Conservation (phyloP, 2,329 filamentous ascomycete genomes). For the Furcasterigmium furcatum region DNA sequence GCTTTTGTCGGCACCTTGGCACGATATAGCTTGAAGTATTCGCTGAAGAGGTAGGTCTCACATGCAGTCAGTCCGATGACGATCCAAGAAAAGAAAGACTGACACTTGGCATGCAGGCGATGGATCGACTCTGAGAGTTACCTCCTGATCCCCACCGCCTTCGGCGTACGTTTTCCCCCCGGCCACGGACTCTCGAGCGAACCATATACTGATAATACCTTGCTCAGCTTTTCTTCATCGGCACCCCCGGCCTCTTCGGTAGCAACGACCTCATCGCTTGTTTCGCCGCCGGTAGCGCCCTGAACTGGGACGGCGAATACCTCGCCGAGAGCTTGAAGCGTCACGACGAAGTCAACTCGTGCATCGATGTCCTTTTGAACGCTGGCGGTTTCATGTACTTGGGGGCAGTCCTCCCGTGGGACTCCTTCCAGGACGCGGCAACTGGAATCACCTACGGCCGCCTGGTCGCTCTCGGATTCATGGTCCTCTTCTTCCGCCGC, state of each 20-base stretch:
- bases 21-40: slow-evolving; percentile 41
- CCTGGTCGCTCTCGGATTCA: slow-evolving; percentile 46
- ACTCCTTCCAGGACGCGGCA: slow-evolving; percentile 46
- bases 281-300: slow-evolving; percentile 53
- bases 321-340: slow-evolving; percentile 50
- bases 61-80: background rate
- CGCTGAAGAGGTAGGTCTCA: slow-evolving; percentile 24
- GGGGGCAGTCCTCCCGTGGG: slow-evolving; percentile 53
- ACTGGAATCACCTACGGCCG: slow-evolving; percentile 50
- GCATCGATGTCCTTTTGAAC: slow-evolving; percentile 55
- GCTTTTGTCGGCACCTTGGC: slow-evolving; percentile 43
- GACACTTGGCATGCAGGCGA: slow-evolving; percentile 23
- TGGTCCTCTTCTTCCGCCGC: slow-evolving; percentile 53
- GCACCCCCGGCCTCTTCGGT: slow-evolving; percentile 53
- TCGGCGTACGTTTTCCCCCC: slow-evolving; percentile 34
- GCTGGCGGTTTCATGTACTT: slow-evolving; percentile 60
- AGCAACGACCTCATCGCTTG: slow-evolving; percentile 60
- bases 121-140: slow-evolving; percentile 56
- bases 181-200: too few relatives aligned
- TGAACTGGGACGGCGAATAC: slow-evolving; percentile 61
- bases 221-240: slow-evolving; percentile 54
- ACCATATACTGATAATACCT: too few relatives aligned
- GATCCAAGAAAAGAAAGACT: background rate
- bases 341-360: slow-evolving; percentile 59
- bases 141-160: slow-evolving; percentile 45